Evolutionary conservation across 768 basidiomycete genomes (phyloP), one percentile per base, ranked within the genome.

Genomic region (Leccinum imitatum): DNA sequence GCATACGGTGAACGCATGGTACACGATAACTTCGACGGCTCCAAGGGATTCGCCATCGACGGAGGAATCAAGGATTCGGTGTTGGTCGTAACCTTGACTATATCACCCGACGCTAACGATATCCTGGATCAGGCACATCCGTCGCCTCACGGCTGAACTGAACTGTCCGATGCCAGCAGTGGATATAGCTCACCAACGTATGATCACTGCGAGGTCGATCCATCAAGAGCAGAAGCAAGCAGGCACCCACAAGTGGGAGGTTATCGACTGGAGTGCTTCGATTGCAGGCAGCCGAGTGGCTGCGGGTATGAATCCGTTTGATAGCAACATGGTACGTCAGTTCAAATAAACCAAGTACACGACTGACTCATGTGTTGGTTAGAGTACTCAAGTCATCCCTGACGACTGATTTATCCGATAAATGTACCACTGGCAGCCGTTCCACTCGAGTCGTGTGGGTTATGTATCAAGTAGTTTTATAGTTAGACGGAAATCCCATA

Each of bases 21-120:
- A 11, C 76, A 84, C 57, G 87, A 93, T 73, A 77, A 82, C 35
- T 95, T 94, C 68, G 87, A 91, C 58, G 90, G 85, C 21, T 77
- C 80, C 9, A 77, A 75, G 17, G 94, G 93, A 14, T 95, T 96
- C 71, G 77, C 86, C 13, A 84, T 95, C 53, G 87, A 91, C 50
- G 90, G 90, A n/a, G 94, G 92, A 17, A 85, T 96, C 67, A 93
- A 93, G 68, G 93, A 95, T 68, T 88, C 91, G 0, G 74, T 82
- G 81, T 87, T 50, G 33, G 82, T 77, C 7, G 7, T 57, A 6
- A 17, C 39, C n/a, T 14, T 6, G 8, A 27, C 19, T 56, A 9
- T 9, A 54, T 55, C 37, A 31, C 62, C 4, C 2, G 8, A 44
- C 63, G 46, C 47, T 58, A 30, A 69, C 23, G 25, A 27, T 17